Evolutionary conservation across 2,329 filamentous ascomycete genomes (phyloP), one percentile per base, ranked within the genome.

Genomic region (Onygena corvina): DNA sequence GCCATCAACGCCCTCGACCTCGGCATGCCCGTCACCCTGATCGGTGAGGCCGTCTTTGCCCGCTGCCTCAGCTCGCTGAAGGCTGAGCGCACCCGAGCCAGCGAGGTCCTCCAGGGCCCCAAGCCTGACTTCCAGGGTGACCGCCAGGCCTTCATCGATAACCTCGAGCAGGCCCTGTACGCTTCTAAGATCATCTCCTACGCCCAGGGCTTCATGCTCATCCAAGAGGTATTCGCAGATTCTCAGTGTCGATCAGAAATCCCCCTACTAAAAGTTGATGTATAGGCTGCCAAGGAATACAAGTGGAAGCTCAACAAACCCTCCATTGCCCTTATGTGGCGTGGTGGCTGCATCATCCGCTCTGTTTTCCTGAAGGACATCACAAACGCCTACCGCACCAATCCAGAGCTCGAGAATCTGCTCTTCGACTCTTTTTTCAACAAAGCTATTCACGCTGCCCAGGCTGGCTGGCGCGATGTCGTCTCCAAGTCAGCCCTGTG

Each of bases 181-280:
- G 92, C 92, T 59, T 96, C 90, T 65, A 98, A 98, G 85, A 98
- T 98, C 68, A 95, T 98, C 73, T 98, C 92, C 16, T 98, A 98
- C 69, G 88, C 92, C 58, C 92, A 98, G 76, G 92, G 92, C 68
- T 98, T 98, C 81, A 96, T 96, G 90, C 80, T 98, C 66, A 96
- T 98, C 80, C 90, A 96, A 76, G 84, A 94, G 74, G 87, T 89
- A 72, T 71, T 81, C 11, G 12, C 7, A 9, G 11, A 4, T n/a
- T n/a, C 14, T 33, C 5, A 33, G 6, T 23, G 42, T 48, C 42
- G 51, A 20, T 25, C 6, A 5, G 50, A 3, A 48, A 4, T 8
- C 30, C 30, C 30, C 30, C n/a, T 31, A 8, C n/a, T 31, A n/a
- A 31, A 31, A 31, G n/a, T 8, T 53, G 25, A 7, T 46, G 48